A percentile compares a stretch with the other conserved stretches of the same genome.
These are phyloP conservation scores for Brettanomyces nanus DNA, from an alignment of 805 yeast species.

Conservation along the genomic window DNA sequence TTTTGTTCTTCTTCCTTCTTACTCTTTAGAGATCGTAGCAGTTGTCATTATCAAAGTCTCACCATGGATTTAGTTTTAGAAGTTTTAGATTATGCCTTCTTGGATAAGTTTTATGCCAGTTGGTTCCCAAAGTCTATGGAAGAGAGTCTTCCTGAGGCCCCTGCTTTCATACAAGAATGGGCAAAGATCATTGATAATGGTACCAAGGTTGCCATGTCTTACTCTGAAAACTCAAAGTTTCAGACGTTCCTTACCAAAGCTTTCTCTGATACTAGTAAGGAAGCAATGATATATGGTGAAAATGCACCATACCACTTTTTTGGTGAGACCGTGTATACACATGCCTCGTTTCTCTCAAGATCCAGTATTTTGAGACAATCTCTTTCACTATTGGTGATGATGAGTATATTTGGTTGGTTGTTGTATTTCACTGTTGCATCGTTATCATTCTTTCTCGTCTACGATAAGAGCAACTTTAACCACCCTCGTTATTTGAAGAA, in stretches of 20 bases:
- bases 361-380: constrained; percentile 65
- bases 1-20: neutral
- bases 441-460: constrained; percentile 67
- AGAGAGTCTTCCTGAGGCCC: constrained; percentile 23
- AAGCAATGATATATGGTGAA: constrained; percentile 33
- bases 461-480: constrained; percentile 83
- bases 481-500: constrained; percentile 95
- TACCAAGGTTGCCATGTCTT: constrained; percentile 15
- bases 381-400: constrained; percentile 55
- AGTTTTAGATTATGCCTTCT: constrained; percentile 57
- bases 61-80: constrained; percentile 90
- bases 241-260: constrained; percentile 21
- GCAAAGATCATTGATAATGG: constrained; percentile 17
- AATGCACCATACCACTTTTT: constrained; percentile 45
- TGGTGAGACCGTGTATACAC: constrained; percentile 46
- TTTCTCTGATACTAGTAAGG: constrained; percentile 25
- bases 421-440: constrained; percentile 70
- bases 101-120: constrained; percentile 70
- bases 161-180: constrained; percentile 16
- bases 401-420: constrained; percentile 81
- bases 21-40: constrained; percentile 1
- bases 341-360: constrained; percentile 65
- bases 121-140: constrained; percentile 52
- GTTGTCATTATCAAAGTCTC: neutral
- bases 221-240: constrained; percentile 16